phyloP scores from a whole-genome alignment of 2,329 filamentous ascomycete genomes.

The Kalmusia sp. region DNA sequence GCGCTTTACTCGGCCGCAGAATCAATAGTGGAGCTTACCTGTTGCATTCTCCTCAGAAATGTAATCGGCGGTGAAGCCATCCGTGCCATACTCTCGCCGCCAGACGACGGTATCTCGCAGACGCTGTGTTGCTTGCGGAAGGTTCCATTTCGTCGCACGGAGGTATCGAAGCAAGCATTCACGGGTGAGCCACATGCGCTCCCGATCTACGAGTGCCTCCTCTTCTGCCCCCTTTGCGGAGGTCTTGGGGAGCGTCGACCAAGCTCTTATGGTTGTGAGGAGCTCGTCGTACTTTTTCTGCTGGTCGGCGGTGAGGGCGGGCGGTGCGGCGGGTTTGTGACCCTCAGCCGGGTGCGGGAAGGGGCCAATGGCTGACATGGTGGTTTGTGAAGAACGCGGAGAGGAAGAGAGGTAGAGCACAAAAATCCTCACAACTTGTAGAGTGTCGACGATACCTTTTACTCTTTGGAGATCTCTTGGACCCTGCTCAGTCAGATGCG shows the following conservation, averaged over 20 bases:
- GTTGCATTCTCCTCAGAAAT: slow-evolving; percentile 95
- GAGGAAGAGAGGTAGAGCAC: no score
- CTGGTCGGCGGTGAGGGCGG: slow-evolving; percentile 76
- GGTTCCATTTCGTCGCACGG: slow-evolving; percentile 86
- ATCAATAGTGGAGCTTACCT: slow-evolving; percentile 42
- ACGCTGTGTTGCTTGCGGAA: slow-evolving; percentile 77
- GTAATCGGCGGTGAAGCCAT: slow-evolving; percentile 77
- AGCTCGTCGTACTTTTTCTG: slow-evolving; percentile 81
- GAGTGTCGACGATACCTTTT: not conserved
- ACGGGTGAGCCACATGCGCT: slow-evolving; percentile 88
- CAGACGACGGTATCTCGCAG: slow-evolving; percentile 81
- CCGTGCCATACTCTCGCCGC: slow-evolving; percentile 88
- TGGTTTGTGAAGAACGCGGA: not conserved
- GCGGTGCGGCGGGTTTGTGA: slow-evolving; percentile 63
- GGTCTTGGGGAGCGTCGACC: slow-evolving; percentile 73
- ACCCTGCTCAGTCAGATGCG: not conserved
- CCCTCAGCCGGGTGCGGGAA: slow-evolving; percentile 50
- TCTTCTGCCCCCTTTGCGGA: slow-evolving; percentile 63
- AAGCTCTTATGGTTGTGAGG: slow-evolving; percentile 72
- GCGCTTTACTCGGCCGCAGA: no score
- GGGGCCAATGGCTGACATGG: slow-evolving; percentile 40
- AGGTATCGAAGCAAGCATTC: slow-evolving; percentile 94
- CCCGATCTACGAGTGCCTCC: slow-evolving; percentile 75
- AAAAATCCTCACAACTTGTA: no score
- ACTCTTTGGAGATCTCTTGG: not conserved